Conservation (phyloP, 768 basidiomycete genomes). For the Melanogaster broomeanus region DNA sequence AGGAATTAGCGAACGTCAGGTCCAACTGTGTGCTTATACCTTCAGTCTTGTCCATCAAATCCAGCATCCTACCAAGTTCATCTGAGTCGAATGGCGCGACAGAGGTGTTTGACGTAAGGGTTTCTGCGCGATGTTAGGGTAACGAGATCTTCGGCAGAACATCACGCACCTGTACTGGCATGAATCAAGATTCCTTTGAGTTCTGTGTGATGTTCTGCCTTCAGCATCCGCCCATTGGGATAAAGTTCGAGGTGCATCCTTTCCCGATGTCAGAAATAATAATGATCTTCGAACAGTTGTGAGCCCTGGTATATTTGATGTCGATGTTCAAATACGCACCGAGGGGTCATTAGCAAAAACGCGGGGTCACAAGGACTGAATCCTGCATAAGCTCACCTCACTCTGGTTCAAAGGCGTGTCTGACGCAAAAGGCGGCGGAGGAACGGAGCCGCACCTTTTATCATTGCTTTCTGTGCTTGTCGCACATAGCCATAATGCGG, state of each 20-base stretch:
- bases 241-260: slow-evolving; percentile 9
- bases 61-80: too few species aligned
- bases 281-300: background rate
- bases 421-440: slow-evolving; percentile 33
- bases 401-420: slow-evolving; percentile 49
- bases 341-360: slow-evolving; percentile 14
- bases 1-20: background rate
- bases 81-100: too few species aligned
- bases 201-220: background rate
- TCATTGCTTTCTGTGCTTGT: slow-evolving; percentile 61
- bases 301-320: background rate
- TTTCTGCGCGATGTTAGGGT: background rate
- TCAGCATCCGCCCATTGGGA: background rate
- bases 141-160: too few species aligned
- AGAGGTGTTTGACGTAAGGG: slow-evolving; percentile 1
- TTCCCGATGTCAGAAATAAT: background rate
- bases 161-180: slow-evolving; percentile 21
- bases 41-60: too few species aligned
- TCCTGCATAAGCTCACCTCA: slow-evolving; percentile 44
- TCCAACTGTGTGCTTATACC: background rate
- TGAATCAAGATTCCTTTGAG: slow-evolving; percentile 2
- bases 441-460: slow-evolving; percentile 36
- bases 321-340: background rate
- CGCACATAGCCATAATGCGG: too few species aligned
- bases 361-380: slow-evolving; percentile 1